Percentiles rank a stretch among this genome's conserved stretches.
These are phyloP conservation scores for Coemansia sp. DNA, from an alignment of 192 early-diverging fungal genomes.

Conservation along the genomic window DNA sequence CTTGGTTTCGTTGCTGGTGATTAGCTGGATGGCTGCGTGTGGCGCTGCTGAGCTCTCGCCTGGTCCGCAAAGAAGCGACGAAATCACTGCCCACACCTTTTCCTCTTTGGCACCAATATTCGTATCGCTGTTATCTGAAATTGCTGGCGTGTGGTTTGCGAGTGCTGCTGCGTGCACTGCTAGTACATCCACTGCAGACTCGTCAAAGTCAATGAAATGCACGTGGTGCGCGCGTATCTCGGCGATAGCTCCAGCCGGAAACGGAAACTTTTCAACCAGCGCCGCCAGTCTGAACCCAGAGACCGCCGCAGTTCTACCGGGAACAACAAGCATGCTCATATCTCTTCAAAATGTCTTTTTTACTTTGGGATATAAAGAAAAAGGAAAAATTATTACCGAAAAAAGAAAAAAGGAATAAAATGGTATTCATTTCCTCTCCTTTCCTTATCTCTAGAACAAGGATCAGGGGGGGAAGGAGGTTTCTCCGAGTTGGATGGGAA, in stretches of 20 bases:
- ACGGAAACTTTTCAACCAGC: slow-evolving; percentile 65
- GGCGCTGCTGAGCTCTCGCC: slow-evolving; percentile 26
- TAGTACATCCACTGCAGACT: not conserved
- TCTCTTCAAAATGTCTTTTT: slow-evolving; percentile 33
- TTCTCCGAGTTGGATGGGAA: too few species aligned
- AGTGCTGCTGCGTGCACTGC: slow-evolving; percentile 55
- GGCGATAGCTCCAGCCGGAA: slow-evolving; percentile 54
- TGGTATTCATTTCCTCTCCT: too few species aligned
- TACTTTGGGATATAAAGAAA: slow-evolving; percentile 21
- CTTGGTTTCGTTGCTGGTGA: slow-evolving; percentile 12
- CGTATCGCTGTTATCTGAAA: slow-evolving; percentile 4
- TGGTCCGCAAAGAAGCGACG: slow-evolving; percentile 38
- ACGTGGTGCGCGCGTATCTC: slow-evolving; percentile 69
- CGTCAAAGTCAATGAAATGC: slow-evolving; percentile 71
- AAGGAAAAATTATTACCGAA: not conserved
- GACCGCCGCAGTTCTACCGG: slow-evolving; percentile 74
- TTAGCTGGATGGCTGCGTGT: slow-evolving; percentile 15
- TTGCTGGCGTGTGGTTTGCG: slow-evolving; percentile 27
- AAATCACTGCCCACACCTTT: slow-evolving; percentile 35
- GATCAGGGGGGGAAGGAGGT: too few species aligned
- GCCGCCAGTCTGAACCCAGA: slow-evolving; percentile 73
- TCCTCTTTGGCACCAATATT: slow-evolving; percentile 6
- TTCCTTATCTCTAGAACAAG: too few species aligned
- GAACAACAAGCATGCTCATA: slow-evolving; percentile 82
- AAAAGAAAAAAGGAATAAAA: not conserved